Percentiles rank a stretch among this genome's conserved stretches.
Conservation (phyloP, 176 grass and related monocot species). For the Poa annua region DNA sequence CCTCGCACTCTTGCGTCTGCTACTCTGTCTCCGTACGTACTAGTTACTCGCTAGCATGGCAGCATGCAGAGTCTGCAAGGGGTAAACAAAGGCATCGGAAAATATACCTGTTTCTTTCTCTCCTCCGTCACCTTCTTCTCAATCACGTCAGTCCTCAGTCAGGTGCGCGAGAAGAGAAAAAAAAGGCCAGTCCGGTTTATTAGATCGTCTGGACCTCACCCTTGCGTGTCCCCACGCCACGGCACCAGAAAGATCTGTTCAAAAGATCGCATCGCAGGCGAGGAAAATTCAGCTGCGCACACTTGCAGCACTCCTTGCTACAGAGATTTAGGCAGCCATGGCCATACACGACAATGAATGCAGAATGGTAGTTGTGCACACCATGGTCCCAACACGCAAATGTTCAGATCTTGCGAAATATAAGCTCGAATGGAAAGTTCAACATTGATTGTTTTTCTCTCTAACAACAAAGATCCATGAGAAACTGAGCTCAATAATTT, state of each 20-base stretch:
- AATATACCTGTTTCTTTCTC: constrained; percentile 14
- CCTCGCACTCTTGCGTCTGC: not conserved
- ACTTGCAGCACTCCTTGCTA: not conserved
- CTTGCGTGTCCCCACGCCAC: constrained; percentile 26
- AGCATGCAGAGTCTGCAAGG: constrained; percentile 32
- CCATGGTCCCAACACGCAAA: constrained; percentile 10
- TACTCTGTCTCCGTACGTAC: constrained; percentile 29
- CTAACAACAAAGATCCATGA: not conserved
- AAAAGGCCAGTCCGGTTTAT: not conserved
- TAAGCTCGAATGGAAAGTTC: not conserved
- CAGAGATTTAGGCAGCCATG: constrained; percentile 20
- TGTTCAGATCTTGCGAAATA: not conserved
- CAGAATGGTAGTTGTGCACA: constrained; percentile 25
- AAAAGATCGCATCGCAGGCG: constrained; percentile 19
- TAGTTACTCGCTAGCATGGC: constrained; percentile 7
- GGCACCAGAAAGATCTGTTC: constrained; percentile 30
- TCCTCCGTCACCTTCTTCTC: constrained; percentile 34
- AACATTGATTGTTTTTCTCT: not conserved
- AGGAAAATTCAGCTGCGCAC: not conserved
- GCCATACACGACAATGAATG: not conserved
- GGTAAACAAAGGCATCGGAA: constrained; percentile 11
- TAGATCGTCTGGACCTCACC: constrained; percentile 21
- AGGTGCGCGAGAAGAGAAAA: not conserved
- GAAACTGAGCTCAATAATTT: not conserved
- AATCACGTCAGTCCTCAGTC: constrained; percentile 39